Evolutionary conservation across 2,329 filamentous ascomycete genomes (phyloP), one percentile per base, ranked within the genome.

Genomic region (Cadophora sp.): DNA sequence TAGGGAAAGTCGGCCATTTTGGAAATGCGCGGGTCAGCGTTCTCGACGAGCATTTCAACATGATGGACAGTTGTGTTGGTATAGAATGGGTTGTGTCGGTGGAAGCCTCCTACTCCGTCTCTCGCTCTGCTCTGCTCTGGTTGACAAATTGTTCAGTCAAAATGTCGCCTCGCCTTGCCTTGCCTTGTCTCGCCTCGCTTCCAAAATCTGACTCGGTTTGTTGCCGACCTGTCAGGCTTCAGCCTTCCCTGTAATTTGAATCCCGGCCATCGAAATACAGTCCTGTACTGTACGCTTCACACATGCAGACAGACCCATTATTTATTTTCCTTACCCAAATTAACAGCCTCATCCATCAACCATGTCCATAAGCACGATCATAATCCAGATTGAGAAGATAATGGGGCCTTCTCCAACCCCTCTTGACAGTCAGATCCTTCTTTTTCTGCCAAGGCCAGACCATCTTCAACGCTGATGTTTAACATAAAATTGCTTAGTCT

Each of bases 11-110:
- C 31, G 69, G 66, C 22, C 61, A 65, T 26, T 69, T 71, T 24
- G 70, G 65, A 16, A 74, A 37, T 48, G 70, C 66, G 27, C 73
- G 73, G 19, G 68, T 64, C 43, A 77, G 66, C 12, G 68, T 68
- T 37, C 74, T 69, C 31, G 76, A 71, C n/a, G 76, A 73, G 62
- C 68, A 70, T 66, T 71, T 77, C 67, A 77, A 72, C 76, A 78
- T 79, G 66, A 63, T 77, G 70, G 48, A 37, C 40, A 26, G 29
- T 9, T 11, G 37, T 8, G 22, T n/a, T 60, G 34, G 4, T 3
- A 26, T 22, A 14, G 29, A 34, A 56, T 34, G 27, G 29, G 46
- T 59, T 50, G 48, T 34, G 31, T 58, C 43, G 60, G 16, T 59
- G 53, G 12, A 40, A 7, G 50, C 29, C 37, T 56, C 31, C 22